These are phyloP conservation scores for Mikania micrantha DNA, from an alignment of 129 eudicot genomes.

Conservation along the genomic window DNA sequence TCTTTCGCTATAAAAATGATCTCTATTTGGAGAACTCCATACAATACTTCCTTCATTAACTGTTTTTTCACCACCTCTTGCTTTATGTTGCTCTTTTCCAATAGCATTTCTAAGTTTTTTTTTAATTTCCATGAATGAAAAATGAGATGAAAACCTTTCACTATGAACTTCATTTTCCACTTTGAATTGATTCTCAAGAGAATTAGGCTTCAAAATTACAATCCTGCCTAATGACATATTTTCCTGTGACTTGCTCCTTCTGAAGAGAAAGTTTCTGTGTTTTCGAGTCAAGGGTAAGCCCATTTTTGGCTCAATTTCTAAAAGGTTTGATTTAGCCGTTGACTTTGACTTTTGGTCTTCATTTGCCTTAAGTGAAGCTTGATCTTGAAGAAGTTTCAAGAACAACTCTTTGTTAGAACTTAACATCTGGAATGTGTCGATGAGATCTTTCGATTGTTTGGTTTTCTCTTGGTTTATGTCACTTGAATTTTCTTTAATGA, in stretches of 20 bases:
- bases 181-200: slow-evolving; percentile 23
- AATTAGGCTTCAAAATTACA: slow-evolving; percentile 83
- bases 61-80: slow-evolving; percentile 32
- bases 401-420: slow-evolving; percentile 60
- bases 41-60: slow-evolving; percentile 49
- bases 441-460: slow-evolving; percentile 49
- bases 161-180: slow-evolving; percentile 25
- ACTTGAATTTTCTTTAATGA: slow-evolving; percentile 35
- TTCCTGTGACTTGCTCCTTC: slow-evolving; percentile 70
- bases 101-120: slow-evolving; percentile 36
- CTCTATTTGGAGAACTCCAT: slow-evolving; percentile 83
- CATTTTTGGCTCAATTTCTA: slow-evolving; percentile 27
- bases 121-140: slow-evolving; percentile 53
- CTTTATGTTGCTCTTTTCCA: slow-evolving; percentile 50
- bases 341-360: slow-evolving; percentile 30
- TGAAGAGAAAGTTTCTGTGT: slow-evolving; percentile 55
- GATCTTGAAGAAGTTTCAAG: slow-evolving; percentile 40
- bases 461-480: slow-evolving; percentile 30
- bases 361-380: slow-evolving; percentile 1
- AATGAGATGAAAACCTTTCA: slow-evolving; percentile 45
- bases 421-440: slow-evolving; percentile 60
- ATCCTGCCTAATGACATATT: slow-evolving; percentile 39
- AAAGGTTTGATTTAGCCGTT: slow-evolving; percentile 11
- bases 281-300: slow-evolving; percentile 31
- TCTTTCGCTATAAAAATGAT: slow-evolving; percentile 71